Base-by-base conservation (phyloP, 73 alveolate species). In the Paramecium caudatum region DNA sequence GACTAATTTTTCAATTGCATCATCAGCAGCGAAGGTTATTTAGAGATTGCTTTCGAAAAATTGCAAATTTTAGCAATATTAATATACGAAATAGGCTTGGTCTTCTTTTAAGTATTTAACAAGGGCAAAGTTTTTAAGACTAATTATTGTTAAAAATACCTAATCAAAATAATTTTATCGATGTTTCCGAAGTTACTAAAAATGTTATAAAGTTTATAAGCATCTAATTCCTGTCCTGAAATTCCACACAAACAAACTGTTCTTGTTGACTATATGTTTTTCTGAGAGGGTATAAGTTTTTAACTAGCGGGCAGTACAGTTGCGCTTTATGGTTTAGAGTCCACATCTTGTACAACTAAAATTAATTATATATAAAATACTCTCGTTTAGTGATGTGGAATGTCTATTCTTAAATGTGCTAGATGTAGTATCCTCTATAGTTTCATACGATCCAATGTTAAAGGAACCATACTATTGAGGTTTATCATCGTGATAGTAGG, bases 171-270 rank as follows among this genome's bases (percentile, higher is more conserved):
- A 68, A 74, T 74, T 39, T 74, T 74, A 45, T 74, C 88, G 7
- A 74, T 47, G 15, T 74, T 74, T 17, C 88, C 88, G 88, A 74
- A 74, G 43, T 74, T 74, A 41, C 88, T 74, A 45, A 74, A 74
- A 4, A 74, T 74, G 43, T 74, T 74, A 25, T 74, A 74, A 39
- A 74, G 32, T n/a, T 74, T 41, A 9, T 74, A 21, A 5, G 88
- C 88, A 41, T 74, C 88, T n/a, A 74, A 19, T 1, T 45, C 65
- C 21, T 45, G 36, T 55, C 80, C 80, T 1, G 46, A 55, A 19
- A 74, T 43, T 8, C 88, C 88, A 74, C 27, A 39, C 32, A 74
- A 74, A 25, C 88, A 74, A n/a, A 74, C 27, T 23, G 88, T 74
- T 17, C 43, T 74, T 23, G 62, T 13, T 13, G 83, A 65, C 17